phyloP scores from a whole-genome alignment of 257 asterid species.

The Ilex aquifolium region DNA sequence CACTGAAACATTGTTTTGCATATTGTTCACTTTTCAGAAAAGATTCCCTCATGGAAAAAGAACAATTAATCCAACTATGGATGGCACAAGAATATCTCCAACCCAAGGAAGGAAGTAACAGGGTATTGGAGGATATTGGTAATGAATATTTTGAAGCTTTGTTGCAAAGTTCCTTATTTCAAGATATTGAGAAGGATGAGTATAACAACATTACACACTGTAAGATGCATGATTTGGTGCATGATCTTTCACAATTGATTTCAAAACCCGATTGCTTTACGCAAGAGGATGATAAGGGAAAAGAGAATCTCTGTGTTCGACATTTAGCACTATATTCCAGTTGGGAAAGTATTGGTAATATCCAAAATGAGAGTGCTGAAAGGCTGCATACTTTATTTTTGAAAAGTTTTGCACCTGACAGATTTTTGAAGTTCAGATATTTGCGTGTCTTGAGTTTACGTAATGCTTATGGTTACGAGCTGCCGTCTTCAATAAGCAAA shows the following conservation, averaged over 20 bases:
- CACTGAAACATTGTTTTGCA: too few relatives aligned
- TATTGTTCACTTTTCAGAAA: not conserved
- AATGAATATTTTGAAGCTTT: conserved; percentile 11
- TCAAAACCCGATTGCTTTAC: not conserved
- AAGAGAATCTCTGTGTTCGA: not conserved
- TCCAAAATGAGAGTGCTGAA: conserved; percentile 1
- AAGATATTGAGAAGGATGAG: conserved; percentile 15
- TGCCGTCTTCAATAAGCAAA: not conserved
- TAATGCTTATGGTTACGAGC: not conserved
- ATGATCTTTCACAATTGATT: conserved; percentile 22
- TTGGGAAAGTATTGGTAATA: not conserved
- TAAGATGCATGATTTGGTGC: conserved; percentile 35
- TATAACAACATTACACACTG: conserved; percentile 1
- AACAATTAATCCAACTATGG: conserved; percentile 18
- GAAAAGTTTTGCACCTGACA: not conserved
- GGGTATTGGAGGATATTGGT: conserved; percentile 14
- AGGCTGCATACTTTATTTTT: conserved; percentile 16
- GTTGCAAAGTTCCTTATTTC: conserved; percentile 21
- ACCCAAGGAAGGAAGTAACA: not conserved
- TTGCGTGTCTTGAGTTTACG: not conserved
- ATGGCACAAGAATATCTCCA: conserved; percentile 34
- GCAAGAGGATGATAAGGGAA: not conserved
- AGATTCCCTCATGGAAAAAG: not conserved
- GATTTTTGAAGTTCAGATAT: not conserved
- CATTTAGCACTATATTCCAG: not conserved